These are phyloP conservation scores for Globisporangium perplexum DNA, from an alignment of 352 stramenopile species.

Conservation along the genomic window DNA sequence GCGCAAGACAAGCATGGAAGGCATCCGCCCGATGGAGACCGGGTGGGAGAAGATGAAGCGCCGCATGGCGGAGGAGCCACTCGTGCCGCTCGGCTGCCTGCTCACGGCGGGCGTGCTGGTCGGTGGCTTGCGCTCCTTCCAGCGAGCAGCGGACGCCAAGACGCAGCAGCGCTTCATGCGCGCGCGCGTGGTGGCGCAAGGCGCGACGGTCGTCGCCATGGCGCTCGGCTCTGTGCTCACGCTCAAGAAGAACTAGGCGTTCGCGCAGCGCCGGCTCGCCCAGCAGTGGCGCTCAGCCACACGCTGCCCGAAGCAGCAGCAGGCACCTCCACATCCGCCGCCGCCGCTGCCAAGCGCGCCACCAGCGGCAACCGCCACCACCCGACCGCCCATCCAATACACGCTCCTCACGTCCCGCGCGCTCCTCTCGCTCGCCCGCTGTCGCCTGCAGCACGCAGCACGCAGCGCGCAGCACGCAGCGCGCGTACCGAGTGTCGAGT, in stretches of 20 bases:
- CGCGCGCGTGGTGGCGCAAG: conserved; percentile 61
- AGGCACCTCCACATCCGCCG: not conserved
- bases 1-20: conserved; percentile 19
- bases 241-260: conserved; percentile 33
- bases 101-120: conserved; percentile 56
- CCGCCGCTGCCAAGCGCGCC: too few relatives aligned
- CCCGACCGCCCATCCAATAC: not conserved
- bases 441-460: not conserved
- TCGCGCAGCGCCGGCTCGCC: not conserved
- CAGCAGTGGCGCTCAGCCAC: not conserved
- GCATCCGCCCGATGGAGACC: conserved; percentile 45
- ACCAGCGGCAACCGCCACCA: too few relatives aligned
- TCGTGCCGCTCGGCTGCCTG: conserved; percentile 68
- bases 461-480: not conserved
- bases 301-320: not conserved
- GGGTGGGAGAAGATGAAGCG: conserved; percentile 81
- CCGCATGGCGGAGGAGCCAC: conserved; percentile 60
- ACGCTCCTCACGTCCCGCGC: not conserved
- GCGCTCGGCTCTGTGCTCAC: conserved; percentile 65
- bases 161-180: conserved; percentile 86
- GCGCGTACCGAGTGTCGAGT: too few relatives aligned
- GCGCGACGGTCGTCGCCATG: conserved; percentile 61
- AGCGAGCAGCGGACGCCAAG: conserved; percentile 45
- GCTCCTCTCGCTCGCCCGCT: not conserved
- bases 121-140: conserved; percentile 62